A percentile compares a stretch with the other conserved stretches of the same genome.
phyloP scores from a whole-genome alignment of 1,284 basidiomycete genomes.

The Mixia osmundae region DNA sequence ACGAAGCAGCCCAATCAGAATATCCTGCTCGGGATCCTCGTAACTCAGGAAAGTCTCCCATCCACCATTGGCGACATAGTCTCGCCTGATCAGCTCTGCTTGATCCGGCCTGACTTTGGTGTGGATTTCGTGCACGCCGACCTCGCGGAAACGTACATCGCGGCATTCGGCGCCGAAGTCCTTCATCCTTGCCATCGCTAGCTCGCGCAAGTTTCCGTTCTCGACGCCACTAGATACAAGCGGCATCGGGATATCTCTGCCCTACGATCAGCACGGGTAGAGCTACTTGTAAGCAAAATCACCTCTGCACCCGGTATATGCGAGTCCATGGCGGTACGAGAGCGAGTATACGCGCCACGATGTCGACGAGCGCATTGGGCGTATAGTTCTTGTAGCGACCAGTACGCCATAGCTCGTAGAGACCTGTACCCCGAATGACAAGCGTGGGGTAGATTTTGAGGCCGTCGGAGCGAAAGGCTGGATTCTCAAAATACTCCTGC shows the following conservation, averaged over 20 bases:
- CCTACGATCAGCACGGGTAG: not conserved
- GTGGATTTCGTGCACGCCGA: constrained; percentile 96
- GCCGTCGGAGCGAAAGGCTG: constrained; percentile 87
- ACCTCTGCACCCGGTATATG: constrained; percentile 92
- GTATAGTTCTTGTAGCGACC: constrained; percentile 65
- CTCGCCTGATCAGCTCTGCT: constrained; percentile 84
- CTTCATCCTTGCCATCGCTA: constrained; percentile 92
- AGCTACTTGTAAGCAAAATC: constrained; percentile 15
- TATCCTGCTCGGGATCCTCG: constrained; percentile 91
- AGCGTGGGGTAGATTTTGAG: constrained; percentile 96
- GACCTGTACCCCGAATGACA: constrained; percentile 88
- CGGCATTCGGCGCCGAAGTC: constrained; percentile 96
- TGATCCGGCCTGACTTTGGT: constrained; percentile 82
- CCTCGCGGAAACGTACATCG: constrained; percentile 93
- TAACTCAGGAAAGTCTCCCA: constrained; percentile 99
- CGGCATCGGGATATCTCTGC: constrained; percentile 81
- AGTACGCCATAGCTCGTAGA: constrained; percentile 25
- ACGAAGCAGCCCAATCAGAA: constrained; percentile 78
- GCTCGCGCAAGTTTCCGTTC: constrained; percentile 89
- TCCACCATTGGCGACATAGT: constrained; percentile 80
- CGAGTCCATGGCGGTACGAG: constrained; percentile 97
- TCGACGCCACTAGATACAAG: constrained; percentile 91
- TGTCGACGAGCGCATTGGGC: constrained; percentile 88
- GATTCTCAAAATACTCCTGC: constrained; percentile 83
- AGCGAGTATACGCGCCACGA: constrained; percentile 85